Conservation (phyloP, 768 basidiomycete genomes). For the Lactifluus echinatus region DNA sequence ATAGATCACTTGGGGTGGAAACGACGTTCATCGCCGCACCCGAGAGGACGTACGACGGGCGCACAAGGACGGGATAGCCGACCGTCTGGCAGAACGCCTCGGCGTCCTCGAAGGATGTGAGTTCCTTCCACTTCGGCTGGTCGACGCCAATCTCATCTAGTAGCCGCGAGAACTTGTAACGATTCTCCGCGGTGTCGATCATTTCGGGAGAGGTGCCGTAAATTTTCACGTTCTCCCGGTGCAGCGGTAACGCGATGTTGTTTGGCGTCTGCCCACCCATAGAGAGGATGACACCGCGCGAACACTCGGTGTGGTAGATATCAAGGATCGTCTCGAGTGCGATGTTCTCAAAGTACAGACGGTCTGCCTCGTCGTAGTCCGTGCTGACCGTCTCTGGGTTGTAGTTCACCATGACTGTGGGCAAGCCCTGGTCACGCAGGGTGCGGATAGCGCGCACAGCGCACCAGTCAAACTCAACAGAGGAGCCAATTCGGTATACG, state of each 20-base stretch:
- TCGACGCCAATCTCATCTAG: slow-evolving; percentile 98
- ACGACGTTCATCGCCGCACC: slow-evolving; percentile 99
- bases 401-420: slow-evolving; percentile 99
- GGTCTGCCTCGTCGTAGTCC: slow-evolving; percentile 97
- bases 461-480: slow-evolving; percentile 99
- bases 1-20: slow-evolving; percentile 83
- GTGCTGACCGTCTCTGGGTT: slow-evolving; percentile 99
- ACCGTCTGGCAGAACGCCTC: slow-evolving; percentile 85
- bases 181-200: slow-evolving; percentile 98
- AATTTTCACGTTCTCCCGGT: slow-evolving; percentile 96
- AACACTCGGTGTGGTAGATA: slow-evolving; percentile 87
- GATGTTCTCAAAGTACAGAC: slow-evolving; percentile 99
- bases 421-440: slow-evolving; percentile 86
- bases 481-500: slow-evolving; percentile 97
- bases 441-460: slow-evolving; percentile 96
- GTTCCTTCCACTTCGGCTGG: slow-evolving; percentile 95
- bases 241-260: slow-evolving; percentile 93
- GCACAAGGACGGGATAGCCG: slow-evolving; percentile 91
- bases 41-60: slow-evolving; percentile 98
- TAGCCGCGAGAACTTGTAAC: slow-evolving; percentile 98
- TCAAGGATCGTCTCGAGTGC: slow-evolving; percentile 92
- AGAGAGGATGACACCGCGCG: slow-evolving; percentile 87
- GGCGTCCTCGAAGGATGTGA: slow-evolving; percentile 86
- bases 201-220: slow-evolving; percentile 98
- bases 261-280: slow-evolving; percentile 99